Evolutionary conservation across 306 rosid genomes (phyloP).

Genomic region (Sophora flavescens): DNA sequence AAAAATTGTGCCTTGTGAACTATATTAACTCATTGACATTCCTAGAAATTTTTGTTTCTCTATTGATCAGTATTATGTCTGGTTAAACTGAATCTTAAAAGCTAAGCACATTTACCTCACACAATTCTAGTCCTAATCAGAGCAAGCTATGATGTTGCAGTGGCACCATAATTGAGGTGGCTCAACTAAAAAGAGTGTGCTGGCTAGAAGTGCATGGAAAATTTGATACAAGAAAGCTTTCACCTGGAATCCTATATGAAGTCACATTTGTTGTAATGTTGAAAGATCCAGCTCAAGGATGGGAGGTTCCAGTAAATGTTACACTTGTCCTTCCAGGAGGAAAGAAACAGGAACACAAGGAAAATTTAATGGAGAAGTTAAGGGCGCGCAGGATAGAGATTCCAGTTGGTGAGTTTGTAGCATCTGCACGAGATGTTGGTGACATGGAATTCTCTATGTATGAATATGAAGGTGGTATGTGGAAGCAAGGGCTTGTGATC

Average conservation of each 20-base stretch:
- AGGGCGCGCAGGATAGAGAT: slow-evolving; percentile 65
- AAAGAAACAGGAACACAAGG: slow-evolving; percentile 54
- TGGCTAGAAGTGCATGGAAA: slow-evolving; percentile 80
- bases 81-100: neutral
- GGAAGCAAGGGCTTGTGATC: slow-evolving; percentile 81
- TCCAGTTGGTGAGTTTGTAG: slow-evolving; percentile 59
- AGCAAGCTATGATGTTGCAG: slow-evolving; percentile 49
- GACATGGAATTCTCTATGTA: slow-evolving; percentile 62
- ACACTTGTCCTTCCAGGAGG: slow-evolving; percentile 68
- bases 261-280: slow-evolving; percentile 65
- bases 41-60: neutral
- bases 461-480: slow-evolving; percentile 62
- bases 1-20: too few species aligned
- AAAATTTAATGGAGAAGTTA: slow-evolving; percentile 44
- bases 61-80: too few species aligned
- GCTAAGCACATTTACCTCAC: neutral
- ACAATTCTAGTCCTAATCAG: slow-evolving; percentile 9
- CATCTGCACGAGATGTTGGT: slow-evolving; percentile 49
- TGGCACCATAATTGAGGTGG: slow-evolving; percentile 55
- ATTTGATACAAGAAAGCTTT: slow-evolving; percentile 62
- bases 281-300: slow-evolving; percentile 58
- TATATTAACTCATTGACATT: neutral
- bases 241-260: slow-evolving; percentile 63
- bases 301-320: slow-evolving; percentile 74
- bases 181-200: slow-evolving; percentile 67